A percentile compares a stretch with the other conserved stretches of the same genome.
Evolutionary conservation across 2,329 filamentous ascomycete genomes (phyloP).

Genomic region (Colletotrichum tamarilloi): DNA sequence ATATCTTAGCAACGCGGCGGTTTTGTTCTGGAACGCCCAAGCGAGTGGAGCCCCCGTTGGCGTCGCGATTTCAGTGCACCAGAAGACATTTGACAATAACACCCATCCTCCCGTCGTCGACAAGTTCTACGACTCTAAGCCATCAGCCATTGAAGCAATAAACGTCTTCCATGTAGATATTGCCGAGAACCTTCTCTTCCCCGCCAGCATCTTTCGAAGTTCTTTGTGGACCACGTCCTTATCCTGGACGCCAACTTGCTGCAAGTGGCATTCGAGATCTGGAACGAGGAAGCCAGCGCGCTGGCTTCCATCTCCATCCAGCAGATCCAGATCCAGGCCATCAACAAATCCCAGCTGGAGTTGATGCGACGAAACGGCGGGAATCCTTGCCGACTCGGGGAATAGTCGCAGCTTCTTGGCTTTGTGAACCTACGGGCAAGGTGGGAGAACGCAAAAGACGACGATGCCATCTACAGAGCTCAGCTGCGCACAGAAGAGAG

Average conservation of each 20-base stretch:
- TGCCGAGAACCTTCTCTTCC: conserved; percentile 21
- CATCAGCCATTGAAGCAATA: neutral
- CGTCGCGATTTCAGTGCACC: conserved; percentile 31
- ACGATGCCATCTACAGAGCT: conserved; percentile 45
- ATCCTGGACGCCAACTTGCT: neutral
- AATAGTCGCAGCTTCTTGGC: conserved; percentile 32
- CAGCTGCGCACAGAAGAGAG: conserved; percentile 42
- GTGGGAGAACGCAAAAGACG: conserved; percentile 45
- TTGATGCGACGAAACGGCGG: conserved; percentile 44
- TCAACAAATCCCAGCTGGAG: conserved; percentile 49
- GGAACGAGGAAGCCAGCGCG: conserved; percentile 35
- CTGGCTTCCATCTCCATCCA: conserved; percentile 37
- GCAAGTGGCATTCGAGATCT: conserved; percentile 5
- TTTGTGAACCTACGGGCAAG: conserved; percentile 39
- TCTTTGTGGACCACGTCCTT: conserved; percentile 39
- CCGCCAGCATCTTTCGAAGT: neutral
- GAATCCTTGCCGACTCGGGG: conserved; percentile 44
- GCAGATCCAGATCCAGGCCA: conserved; percentile 49
- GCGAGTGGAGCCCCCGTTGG: neutral
- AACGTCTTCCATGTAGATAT: conserved; percentile 37
- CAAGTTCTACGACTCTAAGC: conserved; percentile 30
- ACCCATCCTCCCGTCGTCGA: conserved; percentile 39
- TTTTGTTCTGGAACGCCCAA: conserved; percentile 37
- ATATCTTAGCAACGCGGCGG: conserved; percentile 4
- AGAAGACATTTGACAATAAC: conserved; percentile 22